These are phyloP conservation scores for Fomitopsis serialis DNA, from an alignment of 768 basidiomycete species.

Conservation along the genomic window DNA sequence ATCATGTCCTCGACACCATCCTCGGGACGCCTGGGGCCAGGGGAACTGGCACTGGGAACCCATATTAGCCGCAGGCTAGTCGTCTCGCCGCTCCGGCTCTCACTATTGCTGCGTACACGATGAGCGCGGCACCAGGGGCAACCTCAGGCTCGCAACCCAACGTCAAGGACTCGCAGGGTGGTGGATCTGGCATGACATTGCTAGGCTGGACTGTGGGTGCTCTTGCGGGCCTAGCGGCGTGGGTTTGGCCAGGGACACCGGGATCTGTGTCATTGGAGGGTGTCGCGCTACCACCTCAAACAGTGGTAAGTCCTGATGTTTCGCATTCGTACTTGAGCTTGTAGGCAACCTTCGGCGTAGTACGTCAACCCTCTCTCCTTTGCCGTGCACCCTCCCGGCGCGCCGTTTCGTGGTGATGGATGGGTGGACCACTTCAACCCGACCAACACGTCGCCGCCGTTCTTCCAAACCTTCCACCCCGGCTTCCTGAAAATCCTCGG, in stretches of 20 bases:
- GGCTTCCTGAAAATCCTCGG: conserved; percentile 61
- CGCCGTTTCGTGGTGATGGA: conserved; percentile 28
- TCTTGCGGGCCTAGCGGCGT: background rate
- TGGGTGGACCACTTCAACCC: conserved; percentile 48
- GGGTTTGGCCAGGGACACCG: background rate
- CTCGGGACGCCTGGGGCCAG: no score
- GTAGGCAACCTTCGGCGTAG: conserved; percentile 23
- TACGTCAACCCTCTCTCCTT: conserved; percentile 45
- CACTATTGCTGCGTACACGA: no score
- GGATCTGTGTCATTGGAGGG: background rate
- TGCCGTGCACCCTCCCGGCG: conserved; percentile 44
- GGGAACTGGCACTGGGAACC: no score
- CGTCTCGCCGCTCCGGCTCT: no score
- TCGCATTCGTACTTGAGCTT: background rate
- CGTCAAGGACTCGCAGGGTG: no score
- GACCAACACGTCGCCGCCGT: conserved; percentile 48
- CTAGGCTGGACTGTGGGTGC: background rate
- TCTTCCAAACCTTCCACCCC: conserved; percentile 52
- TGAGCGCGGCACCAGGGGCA: no score
- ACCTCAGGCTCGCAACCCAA: no score
- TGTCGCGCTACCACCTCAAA: background rate
- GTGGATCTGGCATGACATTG: background rate
- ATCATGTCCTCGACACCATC: no score
- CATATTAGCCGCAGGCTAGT: no score
- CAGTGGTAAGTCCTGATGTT: background rate